Percentiles rank a stretch among this genome's conserved stretches.
phyloP scores from a whole-genome alignment of 441 rosid species.

The Syzygium malaccense region DNA sequence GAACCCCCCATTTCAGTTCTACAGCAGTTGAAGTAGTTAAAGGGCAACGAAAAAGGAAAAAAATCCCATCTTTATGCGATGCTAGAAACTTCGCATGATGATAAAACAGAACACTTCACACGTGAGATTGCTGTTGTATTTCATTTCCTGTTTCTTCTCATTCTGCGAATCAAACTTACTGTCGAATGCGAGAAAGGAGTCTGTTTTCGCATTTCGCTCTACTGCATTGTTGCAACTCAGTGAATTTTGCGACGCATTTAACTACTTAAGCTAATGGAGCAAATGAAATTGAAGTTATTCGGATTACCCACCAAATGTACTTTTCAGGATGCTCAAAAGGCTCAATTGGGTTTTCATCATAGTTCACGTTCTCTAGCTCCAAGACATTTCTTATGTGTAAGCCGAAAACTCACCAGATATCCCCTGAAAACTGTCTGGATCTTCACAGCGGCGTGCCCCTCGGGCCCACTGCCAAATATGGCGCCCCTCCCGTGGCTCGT shows the following conservation, averaged over 20 bases:
- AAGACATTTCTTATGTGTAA: not conserved
- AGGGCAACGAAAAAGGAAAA: not conserved
- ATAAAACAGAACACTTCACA: not conserved
- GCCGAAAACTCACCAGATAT: constrained; percentile 33
- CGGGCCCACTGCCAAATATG: constrained; percentile 24
- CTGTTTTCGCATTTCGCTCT: not conserved
- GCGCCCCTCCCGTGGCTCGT: constrained; percentile 41
- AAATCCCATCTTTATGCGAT: not conserved
- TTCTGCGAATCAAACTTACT: not conserved
- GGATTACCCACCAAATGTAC: not conserved
- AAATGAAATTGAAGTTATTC: not conserved
- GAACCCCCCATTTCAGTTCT: not conserved
- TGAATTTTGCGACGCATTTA: not conserved
- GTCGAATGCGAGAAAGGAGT: not conserved
- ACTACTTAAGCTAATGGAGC: not conserved
- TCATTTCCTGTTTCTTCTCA: not conserved
- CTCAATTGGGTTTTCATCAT: not conserved
- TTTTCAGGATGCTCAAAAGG: not conserved
- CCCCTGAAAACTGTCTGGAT: constrained; percentile 58
- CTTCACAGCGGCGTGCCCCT: constrained; percentile 42
- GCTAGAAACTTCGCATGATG: not conserved
- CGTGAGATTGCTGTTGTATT: not conserved
- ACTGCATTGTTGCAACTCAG: not conserved
- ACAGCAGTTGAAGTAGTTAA: not conserved
- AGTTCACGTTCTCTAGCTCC: not conserved